Base-by-base conservation (phyloP, 106 monocot species). In the Phalaenopsis equestris region DNA sequence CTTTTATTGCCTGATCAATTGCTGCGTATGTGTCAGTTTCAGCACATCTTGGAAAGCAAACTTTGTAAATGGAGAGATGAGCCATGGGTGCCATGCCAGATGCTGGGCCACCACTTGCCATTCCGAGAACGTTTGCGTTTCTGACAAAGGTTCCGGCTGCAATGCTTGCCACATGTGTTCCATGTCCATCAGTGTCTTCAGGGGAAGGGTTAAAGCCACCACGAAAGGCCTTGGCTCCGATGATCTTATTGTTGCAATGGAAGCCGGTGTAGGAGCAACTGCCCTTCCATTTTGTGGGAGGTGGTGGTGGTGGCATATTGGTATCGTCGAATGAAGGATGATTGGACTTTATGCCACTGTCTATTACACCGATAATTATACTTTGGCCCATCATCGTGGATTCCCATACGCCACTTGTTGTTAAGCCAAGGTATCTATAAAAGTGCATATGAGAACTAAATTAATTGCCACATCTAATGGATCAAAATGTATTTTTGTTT, bases 251-350 rank as follows among this genome's bases (percentile, higher is more conserved):
- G 78, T 81, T 81, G 77, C 85, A 83, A 0, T 14, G 3, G 42
- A 49, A 56, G 1, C 15, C 46, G 2, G 39, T 48, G 75, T 46
- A 75, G 3, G 75, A 21, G 36, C 86, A 86, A n/a, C 8, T 39
- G 5, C 82, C 76, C 56, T 75, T 79, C 82, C 82, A 86, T 43
- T 64, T 74, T 18, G n/a, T 6, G 21, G 14, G 78, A 15, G 75
- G 79, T 2, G 78, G 81, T 6, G 49, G 76, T 65, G 78, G 81
- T 6, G 49, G 76, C 75, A 86, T 79, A 18, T 36, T 55, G 5
- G 39, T 8, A n/a, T 77, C 80, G 0, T 76, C 52, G 73, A 88
- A 88, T 19, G 85, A 88, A 41, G 80, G 80, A 21, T 61, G 61
- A 10, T 10, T 6, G 8, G 61, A 19, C 21, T 61, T 61, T 2